Conservation (phyloP, 106 monocot species). For the Dendrobium officinale region DNA sequence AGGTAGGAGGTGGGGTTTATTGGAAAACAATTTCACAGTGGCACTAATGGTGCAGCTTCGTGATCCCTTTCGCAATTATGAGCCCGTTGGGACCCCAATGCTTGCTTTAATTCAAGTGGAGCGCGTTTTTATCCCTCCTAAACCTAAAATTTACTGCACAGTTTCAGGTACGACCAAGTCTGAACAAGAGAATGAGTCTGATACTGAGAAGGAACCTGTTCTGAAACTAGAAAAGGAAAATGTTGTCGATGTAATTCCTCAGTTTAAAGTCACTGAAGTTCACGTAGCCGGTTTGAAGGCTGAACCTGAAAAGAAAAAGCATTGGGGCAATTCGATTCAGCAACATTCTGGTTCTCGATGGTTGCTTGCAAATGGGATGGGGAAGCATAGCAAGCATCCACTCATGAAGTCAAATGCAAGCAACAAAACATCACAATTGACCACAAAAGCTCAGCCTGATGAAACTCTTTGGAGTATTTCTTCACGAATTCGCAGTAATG, state of each 20-base stretch:
- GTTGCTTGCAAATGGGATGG: slow-evolving; percentile 96
- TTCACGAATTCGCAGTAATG: slow-evolving; percentile 49
- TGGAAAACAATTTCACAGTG: slow-evolving; percentile 93
- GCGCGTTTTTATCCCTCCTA: slow-evolving; percentile 81
- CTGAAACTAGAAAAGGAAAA: slow-evolving; percentile 32
- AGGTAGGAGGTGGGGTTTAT: slow-evolving; percentile 76
- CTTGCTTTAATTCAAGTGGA: slow-evolving; percentile 95
- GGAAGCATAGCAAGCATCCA: slow-evolving; percentile 74
- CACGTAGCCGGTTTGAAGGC: slow-evolving; percentile 88
- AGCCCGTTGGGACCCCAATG: slow-evolving; percentile 95
- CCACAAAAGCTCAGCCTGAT: slow-evolving; percentile 41
- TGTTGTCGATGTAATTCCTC: slow-evolving; percentile 43
- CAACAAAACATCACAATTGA: slow-evolving; percentile 32
- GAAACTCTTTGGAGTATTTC: slow-evolving; percentile 98
- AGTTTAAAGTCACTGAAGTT: slow-evolving; percentile 83
- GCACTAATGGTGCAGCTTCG: slow-evolving; percentile 97
- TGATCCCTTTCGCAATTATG: slow-evolving; percentile 87
- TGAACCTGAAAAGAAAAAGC: slow-evolving; percentile 59
- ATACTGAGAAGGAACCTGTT: slow-evolving; percentile 22
- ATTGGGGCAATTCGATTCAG: slow-evolving; percentile 61
- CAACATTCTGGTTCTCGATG: slow-evolving; percentile 86
- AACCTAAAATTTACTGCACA: slow-evolving; percentile 65
- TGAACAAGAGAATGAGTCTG: slow-evolving; percentile 45
- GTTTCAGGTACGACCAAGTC: slow-evolving; percentile 54
- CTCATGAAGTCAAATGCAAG: slow-evolving; percentile 70